Evolutionary conservation across 2,329 filamentous ascomycete species (phyloP).

Genomic region (Microsporum audouinii): DNA sequence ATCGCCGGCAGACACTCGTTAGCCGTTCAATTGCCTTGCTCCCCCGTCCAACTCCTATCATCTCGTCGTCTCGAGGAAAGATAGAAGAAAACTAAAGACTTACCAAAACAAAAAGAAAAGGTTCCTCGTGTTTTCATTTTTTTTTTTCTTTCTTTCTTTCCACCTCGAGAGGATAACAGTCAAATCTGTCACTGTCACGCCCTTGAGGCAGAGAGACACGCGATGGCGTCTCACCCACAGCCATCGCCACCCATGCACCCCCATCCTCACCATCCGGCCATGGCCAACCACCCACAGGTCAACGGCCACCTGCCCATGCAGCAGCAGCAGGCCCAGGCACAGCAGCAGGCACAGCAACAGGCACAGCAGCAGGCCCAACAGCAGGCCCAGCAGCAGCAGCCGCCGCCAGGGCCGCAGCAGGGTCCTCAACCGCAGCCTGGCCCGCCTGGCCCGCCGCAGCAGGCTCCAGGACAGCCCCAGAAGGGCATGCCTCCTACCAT

Average conservation of each 20-base stretch:
- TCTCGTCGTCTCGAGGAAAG: neutral
- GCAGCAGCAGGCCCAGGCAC: neutral
- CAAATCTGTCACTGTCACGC: neutral
- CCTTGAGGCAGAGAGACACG: neutral
- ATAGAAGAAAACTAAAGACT: too few relatives aligned
- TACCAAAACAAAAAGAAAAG: neutral
- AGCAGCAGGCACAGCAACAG: slow-evolving; percentile 5
- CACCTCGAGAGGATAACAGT: neutral
- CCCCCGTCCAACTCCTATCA: neutral
- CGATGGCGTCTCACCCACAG: slow-evolving; percentile 62
- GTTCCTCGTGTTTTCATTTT: slow-evolving; percentile 2
- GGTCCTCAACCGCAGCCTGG: neutral
- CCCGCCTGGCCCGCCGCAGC: neutral
- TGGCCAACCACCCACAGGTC: slow-evolving; percentile 48
- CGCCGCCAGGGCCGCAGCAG: slow-evolving; percentile 40
- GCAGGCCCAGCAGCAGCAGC: slow-evolving; percentile 40
- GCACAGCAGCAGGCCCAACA: slow-evolving; percentile 14
- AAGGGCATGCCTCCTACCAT: slow-evolving; percentile 50
- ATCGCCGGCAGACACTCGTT: neutral
- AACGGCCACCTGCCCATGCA: slow-evolving; percentile 35
- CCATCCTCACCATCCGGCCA: slow-evolving; percentile 53
- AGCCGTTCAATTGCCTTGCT: neutral
- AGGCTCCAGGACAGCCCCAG: slow-evolving; percentile 2
- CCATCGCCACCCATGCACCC: slow-evolving; percentile 69
- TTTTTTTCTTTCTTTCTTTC: slow-evolving; percentile 8